Base-by-base conservation (phyloP, 2,329 filamentous ascomycete species). In the Teratosphaeriaceae sp. region DNA sequence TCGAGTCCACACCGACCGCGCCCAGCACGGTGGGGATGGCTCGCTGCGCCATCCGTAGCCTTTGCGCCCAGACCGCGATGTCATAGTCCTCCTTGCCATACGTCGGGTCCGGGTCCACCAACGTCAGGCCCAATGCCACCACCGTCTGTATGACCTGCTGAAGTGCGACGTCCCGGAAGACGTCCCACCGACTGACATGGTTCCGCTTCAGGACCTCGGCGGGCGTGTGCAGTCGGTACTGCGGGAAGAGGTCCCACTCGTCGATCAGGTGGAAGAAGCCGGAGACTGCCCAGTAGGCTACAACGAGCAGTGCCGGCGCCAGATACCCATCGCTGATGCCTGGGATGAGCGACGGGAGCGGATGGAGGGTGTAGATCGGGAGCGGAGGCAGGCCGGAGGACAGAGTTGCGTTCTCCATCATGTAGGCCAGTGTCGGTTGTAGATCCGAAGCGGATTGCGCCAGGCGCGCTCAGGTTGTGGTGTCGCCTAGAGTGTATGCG, bases 141-240 rank as follows among this genome's bases (percentile, higher is more conserved):
- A 75, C 65, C 19, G 87, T 84, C 70, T 98, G 92, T 38, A 98
- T 85, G 47, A 90, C 64, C 63, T 98, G 92, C 68, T 98, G 90
- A 45, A 97, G 62, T 58, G 96, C 83, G 67, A 53, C 51, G 71
- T 96, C 90, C 63, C 87, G 83, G 49, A 90, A 79, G 5, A 95
- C 88, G 58, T 96, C 84, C 68, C 78, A 86, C 49, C 88, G 80
- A 36, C 85, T 79, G 41, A 88, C 90, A 59, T 87, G 87, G 66
- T 96, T 96, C 56, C 89, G 80, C 65, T 87, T 86, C 26, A 82
- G 64, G 50, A 97, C 84, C 66, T 97, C 90, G 40, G 88, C 88
- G 12, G 92, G 92, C 0, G 92, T 97, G 68, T 98, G 92, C 31
- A 98, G 75, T 50, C 92, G 84, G 68, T 97, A 96, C 58, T 94